phyloP scores from a whole-genome alignment of 2,329 filamentous ascomycete genomes.

The Ophiostoma novo-ulmi region DNA sequence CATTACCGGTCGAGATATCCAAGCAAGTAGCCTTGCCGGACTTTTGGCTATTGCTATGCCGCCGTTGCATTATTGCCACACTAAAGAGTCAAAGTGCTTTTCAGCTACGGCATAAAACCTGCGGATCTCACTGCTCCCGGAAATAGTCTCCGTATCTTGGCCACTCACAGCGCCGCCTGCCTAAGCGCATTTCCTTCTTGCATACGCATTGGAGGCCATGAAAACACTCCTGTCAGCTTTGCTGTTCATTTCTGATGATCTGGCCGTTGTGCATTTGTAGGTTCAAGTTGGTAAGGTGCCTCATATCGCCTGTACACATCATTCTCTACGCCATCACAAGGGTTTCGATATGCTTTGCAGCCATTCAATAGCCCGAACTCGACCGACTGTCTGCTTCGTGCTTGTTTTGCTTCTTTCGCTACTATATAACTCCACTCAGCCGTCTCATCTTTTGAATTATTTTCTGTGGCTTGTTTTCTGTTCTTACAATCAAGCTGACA shows the following conservation, averaged over 20 bases:
- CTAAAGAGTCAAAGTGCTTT: background rate
- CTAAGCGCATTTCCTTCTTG: background rate
- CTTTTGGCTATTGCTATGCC: background rate
- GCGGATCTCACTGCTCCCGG: background rate
- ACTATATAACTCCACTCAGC: background rate
- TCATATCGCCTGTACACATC: background rate
- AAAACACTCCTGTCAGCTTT: background rate
- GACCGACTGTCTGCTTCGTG: background rate
- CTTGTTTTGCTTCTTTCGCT: background rate
- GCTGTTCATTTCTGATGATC: background rate
- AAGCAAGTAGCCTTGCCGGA: background rate
- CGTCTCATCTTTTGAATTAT: background rate
- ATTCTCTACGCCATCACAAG: too few species aligned
- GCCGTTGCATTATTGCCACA: background rate
- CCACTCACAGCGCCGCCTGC: background rate
- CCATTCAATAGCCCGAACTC: background rate
- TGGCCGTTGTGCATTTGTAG: background rate
- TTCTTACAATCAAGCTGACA: background rate
- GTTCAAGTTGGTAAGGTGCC: background rate
- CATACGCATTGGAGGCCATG: background rate
- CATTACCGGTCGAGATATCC: background rate
- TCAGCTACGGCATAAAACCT: background rate
- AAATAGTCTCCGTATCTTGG: background rate
- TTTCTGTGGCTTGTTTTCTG: background rate
- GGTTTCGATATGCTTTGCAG: background rate